Evolutionary conservation across 2,329 filamentous ascomycete genomes (phyloP).

Genomic region (Neophaeococcomyces mojaviensis): DNA sequence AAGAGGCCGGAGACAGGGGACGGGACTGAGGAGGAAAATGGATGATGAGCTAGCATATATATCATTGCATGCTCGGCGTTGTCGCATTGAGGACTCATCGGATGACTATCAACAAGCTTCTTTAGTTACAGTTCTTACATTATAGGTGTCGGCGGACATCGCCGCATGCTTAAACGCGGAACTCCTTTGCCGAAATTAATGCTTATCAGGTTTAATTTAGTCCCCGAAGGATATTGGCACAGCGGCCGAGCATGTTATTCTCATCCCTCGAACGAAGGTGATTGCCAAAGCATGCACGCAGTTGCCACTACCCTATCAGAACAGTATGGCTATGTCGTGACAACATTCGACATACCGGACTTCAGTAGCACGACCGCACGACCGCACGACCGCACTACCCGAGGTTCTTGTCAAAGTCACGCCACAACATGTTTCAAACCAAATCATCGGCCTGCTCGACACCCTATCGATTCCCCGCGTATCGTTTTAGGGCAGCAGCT

Average conservation of each 20-base stretch:
- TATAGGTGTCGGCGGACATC: too few relatives aligned
- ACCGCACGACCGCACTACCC: not conserved
- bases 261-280: not conserved
- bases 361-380: constrained; percentile 1
- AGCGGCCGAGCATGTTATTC: too few relatives aligned
- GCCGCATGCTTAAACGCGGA: too few relatives aligned
- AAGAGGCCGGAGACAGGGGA: not conserved
- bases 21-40: too few relatives aligned
- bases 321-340: not conserved
- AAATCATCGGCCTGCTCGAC: not conserved
- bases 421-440: not conserved
- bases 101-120: too few relatives aligned
- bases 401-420: not conserved
- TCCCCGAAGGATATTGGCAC: too few relatives aligned
- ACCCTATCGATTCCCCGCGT: not conserved
- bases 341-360: constrained; percentile 2
- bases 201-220: too few relatives aligned
- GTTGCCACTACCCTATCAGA: not conserved
- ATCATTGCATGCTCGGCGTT: too few relatives aligned
- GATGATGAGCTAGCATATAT: too few relatives aligned
- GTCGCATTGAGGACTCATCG: too few relatives aligned
- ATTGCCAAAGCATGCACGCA: not conserved
- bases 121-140: too few relatives aligned
- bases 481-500: not conserved
- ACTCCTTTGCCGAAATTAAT: too few relatives aligned